phyloP scores from a whole-genome alignment of 176 grass and related monocot species.

The Secale cereale region DNA sequence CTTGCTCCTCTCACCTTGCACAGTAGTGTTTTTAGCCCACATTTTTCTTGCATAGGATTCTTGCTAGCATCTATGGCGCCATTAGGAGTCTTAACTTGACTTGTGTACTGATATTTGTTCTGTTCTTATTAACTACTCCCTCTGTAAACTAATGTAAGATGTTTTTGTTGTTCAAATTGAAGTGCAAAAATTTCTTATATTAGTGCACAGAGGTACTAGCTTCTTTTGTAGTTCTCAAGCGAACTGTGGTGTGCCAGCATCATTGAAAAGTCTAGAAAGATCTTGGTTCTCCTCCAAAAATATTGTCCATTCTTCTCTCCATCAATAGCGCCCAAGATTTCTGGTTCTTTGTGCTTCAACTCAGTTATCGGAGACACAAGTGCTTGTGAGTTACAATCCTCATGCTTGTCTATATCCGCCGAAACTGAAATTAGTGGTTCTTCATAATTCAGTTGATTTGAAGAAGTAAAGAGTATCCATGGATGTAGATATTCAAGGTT shows the following conservation, averaged over 20 bases:
- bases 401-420: too few relatives aligned
- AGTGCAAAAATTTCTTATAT: too few relatives aligned
- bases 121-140: slow-evolving; percentile 39
- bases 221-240: too few relatives aligned
- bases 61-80: background rate
- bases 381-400: too few relatives aligned
- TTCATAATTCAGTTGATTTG: slow-evolving; percentile 25
- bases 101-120: background rate
- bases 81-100: slow-evolving; percentile 8
- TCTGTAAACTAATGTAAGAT: too few relatives aligned
- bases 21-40: slow-evolving; percentile 37
- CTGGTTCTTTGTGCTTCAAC: too few relatives aligned
- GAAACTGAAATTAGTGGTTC: slow-evolving; percentile 16
- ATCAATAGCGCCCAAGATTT: too few relatives aligned
- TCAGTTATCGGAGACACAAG: too few relatives aligned
- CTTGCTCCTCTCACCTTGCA: slow-evolving; percentile 24
- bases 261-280: slow-evolving; percentile 40
- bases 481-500: slow-evolving; percentile 28
- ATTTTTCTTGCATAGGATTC: slow-evolving; percentile 24
- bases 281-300: slow-evolving; percentile 12
- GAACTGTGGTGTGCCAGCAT: too few relatives aligned
- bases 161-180: too few relatives aligned
- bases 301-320: slow-evolving; percentile 13
- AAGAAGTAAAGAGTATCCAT: slow-evolving; percentile 12
- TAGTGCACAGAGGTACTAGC: too few relatives aligned